Base-by-base conservation (phyloP, 108 stramenopile species). In the Nitzschia sp. region DNA sequence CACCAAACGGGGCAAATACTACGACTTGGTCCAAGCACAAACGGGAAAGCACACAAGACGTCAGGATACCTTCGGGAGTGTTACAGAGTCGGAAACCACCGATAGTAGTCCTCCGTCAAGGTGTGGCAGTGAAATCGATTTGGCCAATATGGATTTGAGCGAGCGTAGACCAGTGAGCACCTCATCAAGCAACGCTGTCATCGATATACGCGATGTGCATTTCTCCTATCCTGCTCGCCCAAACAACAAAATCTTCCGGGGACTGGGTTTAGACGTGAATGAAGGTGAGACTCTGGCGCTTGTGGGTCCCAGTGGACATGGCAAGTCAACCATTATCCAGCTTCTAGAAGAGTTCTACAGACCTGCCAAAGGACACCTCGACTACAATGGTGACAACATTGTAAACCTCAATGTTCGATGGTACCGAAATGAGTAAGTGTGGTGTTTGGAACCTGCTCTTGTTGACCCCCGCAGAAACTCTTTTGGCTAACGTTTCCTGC, bases 321-420 rank as follows among this genome's bases (percentile, higher is more conserved):
- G 87, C 34, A 93, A 93, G 83, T 53, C 57, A 21, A 90, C 87
- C 15, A 63, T 73, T 53, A 77, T 90, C 17, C 63, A 71, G 22
- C 70, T 93, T 20, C n/a, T 93, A 10, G 79, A 88, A 55, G 74
- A 89, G 38, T 91, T 91, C 70, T 95, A 95, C 65, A 85, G 88
- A 37, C 77, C 82, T 8, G 52, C 53, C 20, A 48, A 40, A 11
- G 93, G 93, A 11, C 29, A 39, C 3, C 65, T 95, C 21, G 20
- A 51, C 15, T 44, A 92, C 12, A 88, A 96, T 64, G 95, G 91
- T 6, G 43, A 60, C 44, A 82, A 94, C 65, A 43, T 93, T 8
- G 74, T 37, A n/a, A 17, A 63, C 10, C 51, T 92, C 41, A 86
- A 93, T 77, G 77, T 89, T 20, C 29, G 38, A 20, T 83, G 83